These are phyloP conservation scores for Saccharum officinarum DNA, from an alignment of 176 grass and related monocot species.

Conservation along the genomic window DNA sequence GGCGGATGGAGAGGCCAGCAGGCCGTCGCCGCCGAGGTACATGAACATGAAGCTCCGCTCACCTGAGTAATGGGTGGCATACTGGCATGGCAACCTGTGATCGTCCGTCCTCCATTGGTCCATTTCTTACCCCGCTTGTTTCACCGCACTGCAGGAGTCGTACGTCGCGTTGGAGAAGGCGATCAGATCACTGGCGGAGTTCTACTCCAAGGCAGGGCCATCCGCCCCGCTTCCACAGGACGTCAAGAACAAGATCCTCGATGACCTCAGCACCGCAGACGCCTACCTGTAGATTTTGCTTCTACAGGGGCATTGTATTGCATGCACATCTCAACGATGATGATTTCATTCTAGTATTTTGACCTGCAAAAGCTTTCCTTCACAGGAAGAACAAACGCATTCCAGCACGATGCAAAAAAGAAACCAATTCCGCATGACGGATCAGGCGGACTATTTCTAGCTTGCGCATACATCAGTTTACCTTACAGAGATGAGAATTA, in stretches of 20 bases:
- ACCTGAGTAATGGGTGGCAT: background rate
- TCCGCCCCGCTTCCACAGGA: slow-evolving; percentile 64
- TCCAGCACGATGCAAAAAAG: background rate
- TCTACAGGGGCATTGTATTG: background rate
- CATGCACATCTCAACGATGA: background rate
- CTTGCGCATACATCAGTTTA: slow-evolving; percentile 12
- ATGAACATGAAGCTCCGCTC: too few relatives aligned
- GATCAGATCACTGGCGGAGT: slow-evolving; percentile 75
- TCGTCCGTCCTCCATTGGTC: background rate
- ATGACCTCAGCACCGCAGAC: slow-evolving; percentile 73
- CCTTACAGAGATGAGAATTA: slow-evolving; percentile 30
- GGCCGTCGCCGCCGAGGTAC: slow-evolving; percentile 68
- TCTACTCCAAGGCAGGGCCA: slow-evolving; percentile 87
- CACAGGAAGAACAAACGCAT: background rate
- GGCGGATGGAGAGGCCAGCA: slow-evolving; percentile 73
- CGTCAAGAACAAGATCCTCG: slow-evolving; percentile 60
- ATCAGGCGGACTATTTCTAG: slow-evolving; percentile 5
- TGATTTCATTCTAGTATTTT: background rate
- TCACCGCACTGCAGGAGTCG: slow-evolving; percentile 52
- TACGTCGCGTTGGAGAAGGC: slow-evolving; percentile 79
- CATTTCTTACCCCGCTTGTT: background rate
- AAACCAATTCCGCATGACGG: background rate
- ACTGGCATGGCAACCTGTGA: background rate
- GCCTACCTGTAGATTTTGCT: slow-evolving; percentile 48
- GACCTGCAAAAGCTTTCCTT: background rate